Evolutionary conservation across 352 stramenopile species (phyloP).

Genomic region (Pythium phragmitis): DNA sequence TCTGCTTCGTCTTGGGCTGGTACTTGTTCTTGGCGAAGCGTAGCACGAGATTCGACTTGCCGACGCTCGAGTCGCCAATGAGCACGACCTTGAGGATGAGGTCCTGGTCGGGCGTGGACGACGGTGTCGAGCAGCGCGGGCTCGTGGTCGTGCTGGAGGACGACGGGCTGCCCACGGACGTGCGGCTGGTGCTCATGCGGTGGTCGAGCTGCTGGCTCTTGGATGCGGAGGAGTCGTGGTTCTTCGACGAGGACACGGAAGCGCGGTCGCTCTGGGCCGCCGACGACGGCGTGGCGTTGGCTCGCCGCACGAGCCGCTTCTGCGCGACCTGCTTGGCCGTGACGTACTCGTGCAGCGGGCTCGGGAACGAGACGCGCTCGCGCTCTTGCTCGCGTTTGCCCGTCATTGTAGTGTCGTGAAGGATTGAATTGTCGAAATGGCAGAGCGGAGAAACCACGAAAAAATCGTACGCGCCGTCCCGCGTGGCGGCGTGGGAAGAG

Average conservation of each 20-base stretch:
- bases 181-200: conserved; percentile 37
- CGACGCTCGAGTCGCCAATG: conserved; percentile 86
- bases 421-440: background rate
- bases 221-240: background rate
- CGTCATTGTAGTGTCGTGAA: conserved; percentile 27
- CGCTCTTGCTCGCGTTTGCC: conserved; percentile 30
- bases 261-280: background rate
- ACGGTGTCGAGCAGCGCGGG: conserved; percentile 41
- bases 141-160: conserved; percentile 48
- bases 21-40: conserved; percentile 91
- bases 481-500: background rate
- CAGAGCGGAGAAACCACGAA: background rate
- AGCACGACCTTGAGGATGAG: conserved; percentile 88
- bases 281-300: background rate
- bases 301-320: conserved; percentile 35
- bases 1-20: conserved; percentile 71
- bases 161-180: conserved; percentile 29
- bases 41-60: conserved; percentile 87
- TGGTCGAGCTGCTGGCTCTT: conserved; percentile 25
- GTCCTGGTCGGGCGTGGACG: conserved; percentile 34
- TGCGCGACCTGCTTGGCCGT: conserved; percentile 68
- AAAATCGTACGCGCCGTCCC: conserved; percentile 2
- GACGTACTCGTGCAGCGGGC: conserved; percentile 54
- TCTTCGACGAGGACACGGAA: background rate
- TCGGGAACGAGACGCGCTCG: conserved; percentile 23